Conservation (phyloP, 2,329 filamentous ascomycete species). For the Aspergillus piperis region DNA sequence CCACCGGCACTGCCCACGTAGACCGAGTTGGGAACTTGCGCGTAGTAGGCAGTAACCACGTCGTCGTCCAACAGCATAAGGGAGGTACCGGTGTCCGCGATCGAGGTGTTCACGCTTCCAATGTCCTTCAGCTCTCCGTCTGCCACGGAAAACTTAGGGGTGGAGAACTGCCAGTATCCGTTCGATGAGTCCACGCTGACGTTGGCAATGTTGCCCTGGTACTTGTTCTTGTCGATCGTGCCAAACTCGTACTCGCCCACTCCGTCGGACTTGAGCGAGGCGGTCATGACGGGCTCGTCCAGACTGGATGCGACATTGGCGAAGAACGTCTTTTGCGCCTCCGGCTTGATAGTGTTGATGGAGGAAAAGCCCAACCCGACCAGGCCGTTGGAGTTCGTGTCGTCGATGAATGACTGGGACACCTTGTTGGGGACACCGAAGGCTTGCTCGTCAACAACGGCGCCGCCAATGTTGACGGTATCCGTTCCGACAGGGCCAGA, state of each 20-base stretch:
- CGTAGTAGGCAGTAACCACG: slow-evolving; percentile 63
- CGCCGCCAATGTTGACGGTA: slow-evolving; percentile 66
- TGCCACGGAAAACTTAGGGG: slow-evolving; percentile 59
- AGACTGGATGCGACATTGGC: slow-evolving; percentile 66
- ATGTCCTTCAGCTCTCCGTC: slow-evolving; percentile 40
- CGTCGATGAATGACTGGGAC: slow-evolving; percentile 59
- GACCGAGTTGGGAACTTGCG: slow-evolving; percentile 54
- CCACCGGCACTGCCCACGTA: slow-evolving; percentile 48
- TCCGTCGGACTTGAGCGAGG: slow-evolving; percentile 62
- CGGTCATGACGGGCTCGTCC: slow-evolving; percentile 69
- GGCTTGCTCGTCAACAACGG: slow-evolving; percentile 62
- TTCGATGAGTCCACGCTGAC: slow-evolving; percentile 60
- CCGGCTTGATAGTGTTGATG: slow-evolving; percentile 66
- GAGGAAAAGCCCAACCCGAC: slow-evolving; percentile 67
- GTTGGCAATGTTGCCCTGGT: slow-evolving; percentile 63
- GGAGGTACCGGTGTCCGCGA: slow-evolving; percentile 70
- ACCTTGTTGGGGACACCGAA: slow-evolving; percentile 66
- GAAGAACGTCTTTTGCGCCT: slow-evolving; percentile 70
- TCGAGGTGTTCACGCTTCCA: slow-evolving; percentile 46
- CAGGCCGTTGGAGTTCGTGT: slow-evolving; percentile 67
- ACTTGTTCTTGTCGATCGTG: slow-evolving; percentile 64
- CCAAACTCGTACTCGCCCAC: slow-evolving; percentile 74
- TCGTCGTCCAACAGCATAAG: slow-evolving; percentile 62
- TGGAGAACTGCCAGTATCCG: slow-evolving; percentile 71
- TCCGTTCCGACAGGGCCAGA: slow-evolving; percentile 67